These are phyloP conservation scores for Pugionium cornutum DNA, from an alignment of 345 rosid species.

Conservation along the genomic window DNA sequence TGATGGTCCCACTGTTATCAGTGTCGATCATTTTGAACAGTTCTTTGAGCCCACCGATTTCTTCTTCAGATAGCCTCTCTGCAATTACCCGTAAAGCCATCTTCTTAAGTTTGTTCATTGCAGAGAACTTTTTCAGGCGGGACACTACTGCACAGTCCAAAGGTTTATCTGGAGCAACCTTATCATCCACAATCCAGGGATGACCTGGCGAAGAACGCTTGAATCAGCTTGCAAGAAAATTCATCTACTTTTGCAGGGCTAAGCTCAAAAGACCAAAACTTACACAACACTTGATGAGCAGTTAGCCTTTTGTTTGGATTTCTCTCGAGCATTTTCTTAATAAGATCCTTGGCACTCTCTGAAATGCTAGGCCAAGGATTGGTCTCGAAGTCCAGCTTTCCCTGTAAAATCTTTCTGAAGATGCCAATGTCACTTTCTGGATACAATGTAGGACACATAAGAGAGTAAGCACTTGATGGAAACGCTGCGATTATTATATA, in stretches of 20 bases:
- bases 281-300: conserved; percentile 81
- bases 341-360: conserved; percentile 74
- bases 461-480: conserved; percentile 15
- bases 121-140: conserved; percentile 74
- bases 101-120: conserved; percentile 85
- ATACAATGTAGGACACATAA: conserved; percentile 23
- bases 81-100: conserved; percentile 82
- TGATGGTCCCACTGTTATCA: conserved; percentile 72
- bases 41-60: conserved; percentile 75
- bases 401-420: conserved; percentile 69
- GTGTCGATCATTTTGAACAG: conserved; percentile 81
- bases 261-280: conserved; percentile 29
- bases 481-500: neutral
- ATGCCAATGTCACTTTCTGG: conserved; percentile 74
- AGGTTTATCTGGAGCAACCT: conserved; percentile 77
- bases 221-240: neutral
- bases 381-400: conserved; percentile 60
- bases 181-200: conserved; percentile 82
- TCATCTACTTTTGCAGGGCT: neutral
- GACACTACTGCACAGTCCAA: conserved; percentile 73
- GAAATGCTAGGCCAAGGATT: conserved; percentile 83
- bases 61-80: conserved; percentile 80
- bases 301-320: conserved; percentile 63
- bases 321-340: conserved; percentile 63
- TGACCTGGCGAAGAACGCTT: conserved; percentile 50